Percentiles rank a stretch among this genome's conserved stretches.
These are phyloP conservation scores for Ogataea zsoltii DNA, from an alignment of 805 yeast genomes.

Conservation along the genomic window DNA sequence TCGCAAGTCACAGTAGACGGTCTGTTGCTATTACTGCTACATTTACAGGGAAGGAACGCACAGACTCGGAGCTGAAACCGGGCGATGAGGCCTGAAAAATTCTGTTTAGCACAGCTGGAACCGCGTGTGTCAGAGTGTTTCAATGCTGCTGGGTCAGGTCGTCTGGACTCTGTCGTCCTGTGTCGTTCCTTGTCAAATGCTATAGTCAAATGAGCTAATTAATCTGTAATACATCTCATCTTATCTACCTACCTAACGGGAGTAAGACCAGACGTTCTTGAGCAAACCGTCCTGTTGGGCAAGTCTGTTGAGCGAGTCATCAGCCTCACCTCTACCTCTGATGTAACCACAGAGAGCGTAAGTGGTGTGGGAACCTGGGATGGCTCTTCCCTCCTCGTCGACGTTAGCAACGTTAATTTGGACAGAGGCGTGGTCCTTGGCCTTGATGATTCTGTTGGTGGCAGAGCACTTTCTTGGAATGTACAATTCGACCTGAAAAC, in stretches of 20 bases:
- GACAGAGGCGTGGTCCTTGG: conserved; percentile 99
- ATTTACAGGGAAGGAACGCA: no score
- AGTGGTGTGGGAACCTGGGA: conserved; percentile 87
- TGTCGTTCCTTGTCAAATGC: no score
- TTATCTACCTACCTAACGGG: conserved; percentile 60
- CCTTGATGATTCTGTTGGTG: conserved; percentile 99
- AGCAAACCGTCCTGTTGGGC: conserved; percentile 98
- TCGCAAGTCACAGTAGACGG: no score
- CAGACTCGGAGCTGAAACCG: no score
- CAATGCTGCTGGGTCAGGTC: no score
- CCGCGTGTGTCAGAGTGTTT: background rate
- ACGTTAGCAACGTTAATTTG: conserved; percentile 99
- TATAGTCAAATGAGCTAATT: no score
- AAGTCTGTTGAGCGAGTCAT: conserved; percentile 98
- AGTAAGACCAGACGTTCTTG: conserved; percentile 93
- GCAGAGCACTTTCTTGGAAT: conserved; percentile 99
- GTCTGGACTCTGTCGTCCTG: no score
- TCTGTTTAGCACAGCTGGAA: no score
- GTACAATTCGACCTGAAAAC: conserved; percentile 93
- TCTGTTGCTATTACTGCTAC: no score
- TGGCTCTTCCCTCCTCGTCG: conserved; percentile 93
- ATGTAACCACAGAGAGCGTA: conserved; percentile 97
- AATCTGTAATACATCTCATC: background rate
- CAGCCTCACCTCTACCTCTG: conserved; percentile 99
- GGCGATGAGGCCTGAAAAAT: no score